phyloP scores from a whole-genome alignment of 148 eudicot species.

The Cornus suecica region DNA sequence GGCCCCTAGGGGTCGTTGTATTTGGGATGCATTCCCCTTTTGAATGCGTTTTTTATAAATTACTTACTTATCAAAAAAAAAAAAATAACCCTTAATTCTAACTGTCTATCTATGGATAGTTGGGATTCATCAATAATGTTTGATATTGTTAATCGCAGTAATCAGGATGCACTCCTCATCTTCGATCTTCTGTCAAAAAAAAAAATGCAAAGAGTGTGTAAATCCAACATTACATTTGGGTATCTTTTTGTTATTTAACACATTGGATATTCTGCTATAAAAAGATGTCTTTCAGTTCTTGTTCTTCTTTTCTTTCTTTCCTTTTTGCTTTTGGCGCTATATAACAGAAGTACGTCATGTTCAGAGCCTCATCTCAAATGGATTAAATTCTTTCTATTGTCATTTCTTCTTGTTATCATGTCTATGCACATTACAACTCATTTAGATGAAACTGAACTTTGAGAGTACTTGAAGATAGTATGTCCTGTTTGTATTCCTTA shows the following conservation, averaged over 20 bases:
- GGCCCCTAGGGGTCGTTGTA: too few relatives aligned
- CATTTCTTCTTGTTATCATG: background rate
- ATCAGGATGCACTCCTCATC: background rate
- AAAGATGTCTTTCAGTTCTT: background rate
- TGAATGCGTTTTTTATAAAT: too few relatives aligned
- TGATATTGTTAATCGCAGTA: background rate
- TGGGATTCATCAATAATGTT: background rate
- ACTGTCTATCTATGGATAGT: background rate
- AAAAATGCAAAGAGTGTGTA: background rate
- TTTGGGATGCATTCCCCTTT: too few relatives aligned
- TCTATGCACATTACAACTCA: background rate
- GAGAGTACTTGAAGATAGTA: background rate
- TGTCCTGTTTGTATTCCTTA: background rate
- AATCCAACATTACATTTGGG: background rate
- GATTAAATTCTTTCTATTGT: background rate
- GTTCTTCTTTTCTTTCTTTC: background rate
- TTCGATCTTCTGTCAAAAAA: background rate
- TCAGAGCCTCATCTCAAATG: background rate
- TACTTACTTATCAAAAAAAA: too few relatives aligned
- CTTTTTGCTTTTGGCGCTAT: background rate
- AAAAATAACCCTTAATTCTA: background rate
- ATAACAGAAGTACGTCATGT: background rate
- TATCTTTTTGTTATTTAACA: too few relatives aligned
- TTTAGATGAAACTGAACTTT: background rate
- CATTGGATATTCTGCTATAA: background rate